Evolutionary conservation across 2,329 filamentous ascomycete species (phyloP).

Genomic region (Trichoderma koningii): DNA sequence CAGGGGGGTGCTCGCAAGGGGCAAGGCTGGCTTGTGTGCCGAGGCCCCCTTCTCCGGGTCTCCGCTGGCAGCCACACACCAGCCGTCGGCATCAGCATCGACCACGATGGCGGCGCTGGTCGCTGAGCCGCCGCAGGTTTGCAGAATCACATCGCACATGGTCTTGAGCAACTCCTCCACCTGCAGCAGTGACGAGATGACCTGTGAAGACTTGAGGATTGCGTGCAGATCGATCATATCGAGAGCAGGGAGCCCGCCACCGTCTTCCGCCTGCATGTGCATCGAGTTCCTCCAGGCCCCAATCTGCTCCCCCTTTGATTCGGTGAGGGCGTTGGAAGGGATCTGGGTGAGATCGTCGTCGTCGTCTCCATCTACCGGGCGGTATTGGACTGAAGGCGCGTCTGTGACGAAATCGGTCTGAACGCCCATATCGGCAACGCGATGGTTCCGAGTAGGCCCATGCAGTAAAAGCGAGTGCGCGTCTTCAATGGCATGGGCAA

Average conservation of each 20-base stretch:
- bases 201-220: constrained; percentile 76
- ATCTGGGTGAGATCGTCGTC: constrained; percentile 45
- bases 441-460: constrained; percentile 59
- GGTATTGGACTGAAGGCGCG: constrained; percentile 54
- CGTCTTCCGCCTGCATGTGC: constrained; percentile 56
- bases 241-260: constrained; percentile 68
- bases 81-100: constrained; percentile 62
- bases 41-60: constrained; percentile 69
- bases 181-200: constrained; percentile 76
- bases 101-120: constrained; percentile 74
- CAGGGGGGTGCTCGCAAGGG: constrained; percentile 64
- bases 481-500: constrained; percentile 67
- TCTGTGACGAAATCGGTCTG: constrained; percentile 72
- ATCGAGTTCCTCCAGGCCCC: constrained; percentile 65
- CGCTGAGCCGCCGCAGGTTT: constrained; percentile 71
- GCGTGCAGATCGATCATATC: constrained; percentile 83
- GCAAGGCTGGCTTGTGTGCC: constrained; percentile 66
- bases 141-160: constrained; percentile 79
- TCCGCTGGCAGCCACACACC: constrained; percentile 74
- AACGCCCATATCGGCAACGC: constrained; percentile 63
- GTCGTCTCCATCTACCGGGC: constrained; percentile 49
- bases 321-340: constrained; percentile 42
- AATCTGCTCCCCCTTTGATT: constrained; percentile 60
- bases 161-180: constrained; percentile 76
- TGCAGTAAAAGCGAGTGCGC: constrained; percentile 69